Evolutionary conservation across 1,139 yeast species (phyloP).

Genomic region (Blastobotrys buckinghamii): DNA sequence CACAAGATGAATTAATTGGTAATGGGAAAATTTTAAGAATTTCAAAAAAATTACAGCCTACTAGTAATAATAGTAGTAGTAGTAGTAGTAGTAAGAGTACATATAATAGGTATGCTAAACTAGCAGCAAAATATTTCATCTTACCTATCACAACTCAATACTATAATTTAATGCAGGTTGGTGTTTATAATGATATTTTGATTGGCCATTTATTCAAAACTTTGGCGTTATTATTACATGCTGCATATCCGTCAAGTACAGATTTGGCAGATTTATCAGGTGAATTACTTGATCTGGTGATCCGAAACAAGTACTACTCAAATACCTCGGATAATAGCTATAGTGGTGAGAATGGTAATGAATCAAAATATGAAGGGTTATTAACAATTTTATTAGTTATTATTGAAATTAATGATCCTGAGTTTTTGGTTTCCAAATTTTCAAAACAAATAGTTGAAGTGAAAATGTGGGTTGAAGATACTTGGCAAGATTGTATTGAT

Average conservation of each 20-base stretch:
- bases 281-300: conserved; percentile 44
- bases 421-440: conserved; percentile 33
- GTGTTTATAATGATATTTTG: conserved; percentile 50
- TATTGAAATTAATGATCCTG: conserved; percentile 42
- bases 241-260: conserved; percentile 50
- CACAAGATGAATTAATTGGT: conserved; percentile 36
- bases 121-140: conserved; percentile 44
- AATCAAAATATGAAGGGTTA: conserved; percentile 40
- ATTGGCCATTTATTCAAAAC: conserved; percentile 57
- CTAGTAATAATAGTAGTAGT: too few species aligned
- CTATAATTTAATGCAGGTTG: conserved; percentile 42
- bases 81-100: too few species aligned
- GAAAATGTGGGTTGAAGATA: conserved; percentile 39
- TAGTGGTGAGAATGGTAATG: conserved; percentile 13
- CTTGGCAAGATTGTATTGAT: conserved; percentile 46
- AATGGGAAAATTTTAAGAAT: conserved; percentile 49
- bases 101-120: conserved; percentile 37
- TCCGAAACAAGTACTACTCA: conserved; percentile 16
- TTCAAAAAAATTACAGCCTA: conserved; percentile 40
- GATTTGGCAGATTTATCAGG: conserved; percentile 52
- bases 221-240: conserved; percentile 47
- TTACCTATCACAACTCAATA: conserved; percentile 54
- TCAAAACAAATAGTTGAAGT: conserved; percentile 34
- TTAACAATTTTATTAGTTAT: conserved; percentile 45
- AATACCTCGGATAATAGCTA: neutral